Conservation (phyloP, 768 basidiomycete genomes). For the Boletus patriciae region DNA sequence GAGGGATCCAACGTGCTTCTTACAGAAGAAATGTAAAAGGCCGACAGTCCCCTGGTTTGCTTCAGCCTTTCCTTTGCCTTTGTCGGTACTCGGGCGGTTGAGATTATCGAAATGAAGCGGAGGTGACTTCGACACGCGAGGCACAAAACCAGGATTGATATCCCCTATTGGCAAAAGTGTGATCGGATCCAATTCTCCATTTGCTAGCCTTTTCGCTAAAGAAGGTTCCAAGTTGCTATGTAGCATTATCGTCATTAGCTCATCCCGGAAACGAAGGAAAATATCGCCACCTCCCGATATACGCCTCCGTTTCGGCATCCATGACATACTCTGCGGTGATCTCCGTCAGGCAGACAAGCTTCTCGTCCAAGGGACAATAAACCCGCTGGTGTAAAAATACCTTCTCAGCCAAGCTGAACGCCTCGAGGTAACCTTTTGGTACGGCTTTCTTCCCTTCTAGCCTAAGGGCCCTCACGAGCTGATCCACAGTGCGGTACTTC, state of each 20-base stretch:
- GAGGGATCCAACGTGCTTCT: conserved; percentile 32
- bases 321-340: conserved; percentile 51
- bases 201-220: conserved; percentile 65
- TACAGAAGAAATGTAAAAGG: conserved; percentile 67
- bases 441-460: conserved; percentile 85
- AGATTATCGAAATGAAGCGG: conserved; percentile 33
- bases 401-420: conserved; percentile 81
- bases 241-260: conserved; percentile 12
- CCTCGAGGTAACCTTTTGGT: conserved; percentile 70
- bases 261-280: neutral
- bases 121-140: conserved; percentile 49
- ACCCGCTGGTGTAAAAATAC: conserved; percentile 94
- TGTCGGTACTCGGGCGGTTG: conserved; percentile 32
- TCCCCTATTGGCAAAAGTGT: conserved; percentile 71
- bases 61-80: conserved; percentile 50
- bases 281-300: conserved; percentile 60
- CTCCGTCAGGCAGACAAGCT: conserved; percentile 69
- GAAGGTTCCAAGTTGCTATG: conserved; percentile 60
- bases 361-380: conserved; percentile 69
- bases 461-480: conserved; percentile 70
- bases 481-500: conserved; percentile 85
- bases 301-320: conserved; percentile 63
- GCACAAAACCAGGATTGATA: conserved; percentile 67
- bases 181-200: conserved; percentile 70
- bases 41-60: conserved; percentile 29